Evolutionary conservation across 192 early-diverging fungal genomes (phyloP).

Genomic region (Paraglomus occultum): DNA sequence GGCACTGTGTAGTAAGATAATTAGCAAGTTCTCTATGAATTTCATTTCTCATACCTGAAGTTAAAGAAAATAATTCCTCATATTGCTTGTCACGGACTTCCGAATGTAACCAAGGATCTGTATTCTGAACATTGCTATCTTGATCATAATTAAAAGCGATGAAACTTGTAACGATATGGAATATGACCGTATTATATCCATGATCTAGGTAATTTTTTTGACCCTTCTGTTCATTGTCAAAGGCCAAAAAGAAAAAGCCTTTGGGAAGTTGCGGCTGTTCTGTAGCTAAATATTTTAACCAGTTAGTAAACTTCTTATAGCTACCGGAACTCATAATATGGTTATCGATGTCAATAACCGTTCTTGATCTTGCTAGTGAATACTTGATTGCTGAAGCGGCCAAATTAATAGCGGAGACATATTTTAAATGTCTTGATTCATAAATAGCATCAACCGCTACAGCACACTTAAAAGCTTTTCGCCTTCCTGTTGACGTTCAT

Average conservation of each 20-base stretch:
- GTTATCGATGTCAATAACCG: conserved; percentile 14
- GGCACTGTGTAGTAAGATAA: too few relatives aligned
- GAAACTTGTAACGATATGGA: conserved; percentile 2
- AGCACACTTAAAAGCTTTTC: conserved; percentile 23
- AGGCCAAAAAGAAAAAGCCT: conserved; percentile 6
- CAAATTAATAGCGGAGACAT: conserved; percentile 21
- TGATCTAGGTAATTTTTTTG: neutral
- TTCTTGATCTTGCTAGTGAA: conserved; percentile 12
- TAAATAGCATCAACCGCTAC: conserved; percentile 16
- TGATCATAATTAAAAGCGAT: conserved; percentile 24
- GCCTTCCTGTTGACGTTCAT: neutral
- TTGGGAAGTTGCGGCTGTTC: conserved; percentile 17
- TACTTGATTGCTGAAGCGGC: conserved; percentile 6
- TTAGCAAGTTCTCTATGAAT: conserved; percentile 24
- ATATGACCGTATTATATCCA: neutral
- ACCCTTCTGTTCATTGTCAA: neutral
- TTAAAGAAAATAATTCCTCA: conserved; percentile 15
- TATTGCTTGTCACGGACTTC: too few relatives aligned
- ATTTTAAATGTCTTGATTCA: conserved; percentile 20
- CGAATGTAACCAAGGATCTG: conserved; percentile 23
- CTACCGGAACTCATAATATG: conserved; percentile 12
- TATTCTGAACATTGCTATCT: conserved; percentile 1
- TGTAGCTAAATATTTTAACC: conserved; percentile 13
- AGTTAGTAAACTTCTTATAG: conserved; percentile 21
- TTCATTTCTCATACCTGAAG: conserved; percentile 18